These are phyloP conservation scores for Globisporangium irregulare DNA, from an alignment of 352 stramenopile genomes.

Conservation along the genomic window DNA sequence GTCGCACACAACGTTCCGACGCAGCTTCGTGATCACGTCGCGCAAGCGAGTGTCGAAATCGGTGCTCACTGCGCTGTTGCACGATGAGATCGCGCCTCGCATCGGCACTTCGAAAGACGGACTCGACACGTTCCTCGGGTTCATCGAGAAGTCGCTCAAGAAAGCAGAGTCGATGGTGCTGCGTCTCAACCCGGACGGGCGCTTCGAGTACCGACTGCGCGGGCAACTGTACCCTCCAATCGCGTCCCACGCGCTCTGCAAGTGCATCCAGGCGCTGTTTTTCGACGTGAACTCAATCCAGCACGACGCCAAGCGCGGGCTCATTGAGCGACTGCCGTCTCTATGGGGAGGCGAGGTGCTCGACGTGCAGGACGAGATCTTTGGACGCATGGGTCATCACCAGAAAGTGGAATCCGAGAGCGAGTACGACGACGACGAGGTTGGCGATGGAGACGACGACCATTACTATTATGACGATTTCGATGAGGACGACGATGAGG, in stretches of 20 bases:
- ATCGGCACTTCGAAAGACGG: constrained; percentile 52
- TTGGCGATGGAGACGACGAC: constrained; percentile 27
- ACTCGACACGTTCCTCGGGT: constrained; percentile 58
- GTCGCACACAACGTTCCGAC: constrained; percentile 56
- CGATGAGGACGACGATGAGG: constrained; percentile 30
- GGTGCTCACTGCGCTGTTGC: constrained; percentile 57
- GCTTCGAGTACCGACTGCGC: constrained; percentile 69
- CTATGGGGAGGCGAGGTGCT: constrained; percentile 66
- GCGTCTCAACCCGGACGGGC: constrained; percentile 54
- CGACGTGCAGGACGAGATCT: constrained; percentile 63
- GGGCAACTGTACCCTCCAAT: constrained; percentile 72
- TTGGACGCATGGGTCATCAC: constrained; percentile 35
- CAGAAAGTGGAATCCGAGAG: constrained; percentile 40
- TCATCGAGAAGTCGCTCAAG: constrained; percentile 80
- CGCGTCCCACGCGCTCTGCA: constrained; percentile 58
- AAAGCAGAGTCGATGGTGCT: constrained; percentile 83
- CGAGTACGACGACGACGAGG: constrained; percentile 43
- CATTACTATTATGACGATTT: constrained; percentile 23
- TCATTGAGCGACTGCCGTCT: constrained; percentile 70
- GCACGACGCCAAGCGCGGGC: constrained; percentile 66
- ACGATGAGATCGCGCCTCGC: constrained; percentile 68
- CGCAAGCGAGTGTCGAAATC: constrained; percentile 80
- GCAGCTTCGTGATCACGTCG: constrained; percentile 73
- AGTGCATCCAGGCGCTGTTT: constrained; percentile 69
- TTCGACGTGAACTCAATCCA: constrained; percentile 84